Conservation (phyloP, 768 basidiomycete genomes). For the Leccinum olivaceopallidum region DNA sequence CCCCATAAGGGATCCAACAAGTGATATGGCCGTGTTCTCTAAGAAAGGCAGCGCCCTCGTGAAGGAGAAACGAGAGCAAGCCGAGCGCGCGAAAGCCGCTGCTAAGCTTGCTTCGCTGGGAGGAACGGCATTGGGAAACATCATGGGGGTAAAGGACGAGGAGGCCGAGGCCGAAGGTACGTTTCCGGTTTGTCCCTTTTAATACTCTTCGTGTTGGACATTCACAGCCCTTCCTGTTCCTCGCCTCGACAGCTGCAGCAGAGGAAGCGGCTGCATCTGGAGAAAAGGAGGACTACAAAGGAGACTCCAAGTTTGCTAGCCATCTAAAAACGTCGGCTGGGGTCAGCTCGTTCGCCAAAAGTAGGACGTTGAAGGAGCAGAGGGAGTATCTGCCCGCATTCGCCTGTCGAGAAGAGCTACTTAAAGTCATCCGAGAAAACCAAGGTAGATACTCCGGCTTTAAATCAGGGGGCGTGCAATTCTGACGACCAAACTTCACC, state of each 20-base stretch:
- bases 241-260: slow-evolving; percentile 47
- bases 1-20: slow-evolving; percentile 89
- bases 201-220: slow-evolving; percentile 59
- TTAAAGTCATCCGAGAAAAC: slow-evolving; percentile 88
- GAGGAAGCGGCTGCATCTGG: slow-evolving; percentile 49
- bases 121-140: slow-evolving; percentile 93
- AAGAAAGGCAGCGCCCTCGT: slow-evolving; percentile 97
- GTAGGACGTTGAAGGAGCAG: slow-evolving; percentile 88
- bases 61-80: slow-evolving; percentile 94
- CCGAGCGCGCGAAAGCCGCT: slow-evolving; percentile 93
- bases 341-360: slow-evolving; percentile 79
- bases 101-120: slow-evolving; percentile 92
- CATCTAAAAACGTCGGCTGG: slow-evolving; percentile 83
- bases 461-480: too few species aligned
- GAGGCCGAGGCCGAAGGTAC: slow-evolving; percentile 90
- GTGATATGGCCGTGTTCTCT: slow-evolving; percentile 93
- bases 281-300: slow-evolving; percentile 75
- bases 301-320: slow-evolving; percentile 96
- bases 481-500: background rate
- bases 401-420: slow-evolving; percentile 91
- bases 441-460: slow-evolving; percentile 62
- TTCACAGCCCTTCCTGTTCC: slow-evolving; percentile 64
- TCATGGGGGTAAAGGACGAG: slow-evolving; percentile 96
- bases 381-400: slow-evolving; percentile 97
- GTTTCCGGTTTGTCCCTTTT: slow-evolving; percentile 34